phyloP scores from a whole-genome alignment of 176 grass and related monocot species.

The Phragmites australis region DNA sequence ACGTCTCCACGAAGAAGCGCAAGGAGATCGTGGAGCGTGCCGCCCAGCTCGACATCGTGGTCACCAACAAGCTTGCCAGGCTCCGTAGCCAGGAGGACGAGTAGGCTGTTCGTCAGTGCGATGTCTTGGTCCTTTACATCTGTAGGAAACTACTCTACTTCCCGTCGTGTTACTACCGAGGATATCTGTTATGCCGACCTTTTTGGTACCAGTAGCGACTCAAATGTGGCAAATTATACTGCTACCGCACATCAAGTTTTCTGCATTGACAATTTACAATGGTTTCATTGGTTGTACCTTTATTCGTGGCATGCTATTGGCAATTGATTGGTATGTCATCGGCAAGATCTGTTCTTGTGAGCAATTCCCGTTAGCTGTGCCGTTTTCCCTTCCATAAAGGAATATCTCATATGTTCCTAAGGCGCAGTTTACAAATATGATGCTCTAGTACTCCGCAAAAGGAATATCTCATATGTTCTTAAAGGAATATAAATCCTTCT shows the following conservation, averaged over 20 bases:
- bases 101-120: slow-evolving; percentile 32
- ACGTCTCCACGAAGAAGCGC: slow-evolving; percentile 74
- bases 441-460: too few relatives aligned
- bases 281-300: background rate
- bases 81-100: slow-evolving; percentile 85
- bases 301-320: background rate
- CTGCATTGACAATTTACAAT: background rate
- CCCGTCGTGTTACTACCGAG: background rate
- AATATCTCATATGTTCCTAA: too few relatives aligned
- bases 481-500: too few relatives aligned
- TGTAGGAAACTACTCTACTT: slow-evolving; percentile 25
- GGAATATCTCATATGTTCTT: too few relatives aligned
- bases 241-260: background rate
- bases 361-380: too few relatives aligned
- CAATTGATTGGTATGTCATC: too few relatives aligned
- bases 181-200: slow-evolving; percentile 18
- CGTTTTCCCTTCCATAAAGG: too few relatives aligned
- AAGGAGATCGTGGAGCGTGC: slow-evolving; percentile 84
- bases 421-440: too few relatives aligned
- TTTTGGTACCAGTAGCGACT: slow-evolving; percentile 23
- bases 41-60: slow-evolving; percentile 74
- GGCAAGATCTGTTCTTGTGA: too few relatives aligned
- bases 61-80: slow-evolving; percentile 79
- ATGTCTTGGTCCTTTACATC: background rate
- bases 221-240: background rate